phyloP scores from a whole-genome alignment of 176 grass and related monocot species.

The Thalia dealbata region DNA sequence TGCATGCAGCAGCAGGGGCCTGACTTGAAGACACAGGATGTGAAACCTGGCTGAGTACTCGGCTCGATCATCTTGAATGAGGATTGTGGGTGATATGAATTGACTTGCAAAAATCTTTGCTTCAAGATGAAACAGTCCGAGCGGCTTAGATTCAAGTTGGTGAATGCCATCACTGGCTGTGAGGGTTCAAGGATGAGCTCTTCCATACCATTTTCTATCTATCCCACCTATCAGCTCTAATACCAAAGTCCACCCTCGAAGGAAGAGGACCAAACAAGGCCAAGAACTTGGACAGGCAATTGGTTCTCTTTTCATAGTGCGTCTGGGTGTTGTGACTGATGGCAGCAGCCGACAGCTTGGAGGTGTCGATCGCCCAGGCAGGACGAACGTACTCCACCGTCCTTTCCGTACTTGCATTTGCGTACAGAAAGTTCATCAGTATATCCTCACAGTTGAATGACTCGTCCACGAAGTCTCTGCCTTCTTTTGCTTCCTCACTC shows the following conservation, averaged over 20 bases:
- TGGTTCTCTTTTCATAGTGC: slow-evolving; percentile 74
- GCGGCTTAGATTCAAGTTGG: background rate
- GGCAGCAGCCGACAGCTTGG: slow-evolving; percentile 76
- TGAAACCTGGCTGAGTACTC: background rate
- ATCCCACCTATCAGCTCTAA: slow-evolving; percentile 64
- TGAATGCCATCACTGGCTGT: background rate
- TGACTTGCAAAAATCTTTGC: background rate
- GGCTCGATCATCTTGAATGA: background rate
- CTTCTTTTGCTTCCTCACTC: slow-evolving; percentile 72
- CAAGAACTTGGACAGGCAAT: slow-evolving; percentile 67
- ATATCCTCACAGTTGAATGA: slow-evolving; percentile 97
- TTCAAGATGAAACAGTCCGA: background rate
- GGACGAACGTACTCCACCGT: slow-evolving; percentile 91
- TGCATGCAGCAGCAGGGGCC: no score
- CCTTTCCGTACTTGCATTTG: slow-evolving; percentile 49
- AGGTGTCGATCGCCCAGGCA: slow-evolving; percentile 95
- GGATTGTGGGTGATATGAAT: background rate
- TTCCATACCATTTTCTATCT: slow-evolving; percentile 31
- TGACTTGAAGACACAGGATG: background rate
- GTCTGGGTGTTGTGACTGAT: slow-evolving; percentile 78
- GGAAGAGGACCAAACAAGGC: slow-evolving; percentile 61
- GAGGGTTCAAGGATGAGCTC: background rate
- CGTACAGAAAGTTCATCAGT: slow-evolving; percentile 87
- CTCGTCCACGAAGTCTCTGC: slow-evolving; percentile 62
- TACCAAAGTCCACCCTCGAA: slow-evolving; percentile 44